Conservation (phyloP, 345 rosid genomes). For the Citrus cavaleriei region DNA sequence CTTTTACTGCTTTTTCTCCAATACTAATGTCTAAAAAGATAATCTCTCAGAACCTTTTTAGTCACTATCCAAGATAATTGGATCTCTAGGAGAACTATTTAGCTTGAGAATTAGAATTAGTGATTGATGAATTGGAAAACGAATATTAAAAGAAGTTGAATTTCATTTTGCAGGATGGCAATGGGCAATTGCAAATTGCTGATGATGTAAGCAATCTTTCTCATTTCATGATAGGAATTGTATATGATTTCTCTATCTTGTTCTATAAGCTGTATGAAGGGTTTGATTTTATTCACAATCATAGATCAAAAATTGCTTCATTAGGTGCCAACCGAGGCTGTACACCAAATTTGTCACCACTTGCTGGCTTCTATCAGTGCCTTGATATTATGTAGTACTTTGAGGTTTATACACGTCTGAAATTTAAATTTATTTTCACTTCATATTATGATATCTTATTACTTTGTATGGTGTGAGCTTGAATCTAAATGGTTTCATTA, state of each 20-base stretch:
- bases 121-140: neutral
- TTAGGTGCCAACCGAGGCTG: no score
- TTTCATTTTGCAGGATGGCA: slow-evolving; percentile 60
- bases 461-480: neutral
- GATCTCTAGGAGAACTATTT: neutral
- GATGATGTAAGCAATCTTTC: slow-evolving; percentile 70
- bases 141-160: slow-evolving; percentile 12
- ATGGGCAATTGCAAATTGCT: slow-evolving; percentile 76
- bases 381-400: neutral
- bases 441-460: neutral
- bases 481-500: neutral
- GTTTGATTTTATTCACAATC: neutral
- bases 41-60: neutral
- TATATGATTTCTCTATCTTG: neutral
- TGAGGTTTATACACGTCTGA: neutral
- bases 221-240: neutral
- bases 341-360: neutral
- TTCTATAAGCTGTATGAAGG: neutral
- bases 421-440: neutral
- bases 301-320: no score
- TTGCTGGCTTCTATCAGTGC: neutral
- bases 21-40: neutral
- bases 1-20: neutral
- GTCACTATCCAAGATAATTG: neutral
- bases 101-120: slow-evolving; percentile 8